Conservation (phyloP, 106 monocot species). For the Dactylorhiza incarnata region DNA sequence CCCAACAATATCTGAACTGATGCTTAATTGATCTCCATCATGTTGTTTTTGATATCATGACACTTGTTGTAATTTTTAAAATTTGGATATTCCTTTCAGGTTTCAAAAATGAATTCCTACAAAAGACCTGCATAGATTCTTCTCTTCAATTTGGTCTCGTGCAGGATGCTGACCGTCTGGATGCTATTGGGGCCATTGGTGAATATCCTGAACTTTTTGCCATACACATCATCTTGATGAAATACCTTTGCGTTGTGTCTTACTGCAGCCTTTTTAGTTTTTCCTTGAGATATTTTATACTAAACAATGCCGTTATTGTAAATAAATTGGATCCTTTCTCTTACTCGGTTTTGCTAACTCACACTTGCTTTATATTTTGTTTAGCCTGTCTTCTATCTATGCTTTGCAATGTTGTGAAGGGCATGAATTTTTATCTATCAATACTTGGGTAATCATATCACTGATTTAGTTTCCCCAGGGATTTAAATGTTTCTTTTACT, state of each 20-base stretch:
- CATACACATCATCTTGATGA: not conserved
- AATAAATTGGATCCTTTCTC: not conserved
- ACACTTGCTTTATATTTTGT: not conserved
- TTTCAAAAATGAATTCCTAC: conserved; percentile 82
- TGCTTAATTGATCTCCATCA: no score
- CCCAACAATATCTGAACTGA: no score
- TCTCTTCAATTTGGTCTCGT: conserved; percentile 70
- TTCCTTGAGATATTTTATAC: not conserved
- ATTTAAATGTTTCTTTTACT: no score
- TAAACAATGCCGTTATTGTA: not conserved
- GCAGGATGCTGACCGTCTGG: conserved; percentile 93
- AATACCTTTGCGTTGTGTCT: not conserved
- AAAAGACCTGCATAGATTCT: conserved; percentile 10
- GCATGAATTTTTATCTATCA: not conserved
- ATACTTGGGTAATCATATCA: not conserved
- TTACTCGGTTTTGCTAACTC: not conserved
- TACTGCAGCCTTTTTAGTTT: not conserved
- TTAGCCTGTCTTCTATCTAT: not conserved
- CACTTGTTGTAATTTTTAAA: not conserved
- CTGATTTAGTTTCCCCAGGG: not conserved
- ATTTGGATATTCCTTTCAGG: conserved; percentile 24
- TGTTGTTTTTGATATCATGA: no score
- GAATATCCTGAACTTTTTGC: conserved; percentile 11
- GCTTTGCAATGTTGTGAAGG: not conserved
- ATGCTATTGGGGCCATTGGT: conserved; percentile 99